These are phyloP conservation scores for Thermomucor indicae-seudaticae DNA, from an alignment of 371 early-diverging fungal genomes.

Conservation along the genomic window DNA sequence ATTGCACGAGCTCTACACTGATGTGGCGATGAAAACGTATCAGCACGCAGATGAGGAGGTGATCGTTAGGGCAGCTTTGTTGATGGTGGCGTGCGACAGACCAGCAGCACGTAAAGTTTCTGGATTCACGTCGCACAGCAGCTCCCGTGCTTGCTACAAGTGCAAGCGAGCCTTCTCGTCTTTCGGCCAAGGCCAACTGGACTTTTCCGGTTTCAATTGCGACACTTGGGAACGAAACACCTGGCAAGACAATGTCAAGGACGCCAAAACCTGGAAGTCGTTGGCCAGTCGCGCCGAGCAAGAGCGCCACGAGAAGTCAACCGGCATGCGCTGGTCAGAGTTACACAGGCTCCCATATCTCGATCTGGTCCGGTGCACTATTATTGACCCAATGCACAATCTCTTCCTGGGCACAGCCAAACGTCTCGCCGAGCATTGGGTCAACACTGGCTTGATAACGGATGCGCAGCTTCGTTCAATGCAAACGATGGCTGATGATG, in stretches of 20 bases:
- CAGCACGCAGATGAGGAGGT: not conserved
- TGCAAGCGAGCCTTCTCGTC: conserved; percentile 1
- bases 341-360: conserved; percentile 9
- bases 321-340: conserved; percentile 7
- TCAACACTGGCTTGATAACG: not conserved
- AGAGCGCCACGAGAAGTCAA: not conserved
- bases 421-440: not conserved
- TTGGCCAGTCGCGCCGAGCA: not conserved
- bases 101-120: conserved; percentile 5
- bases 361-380: conserved; percentile 4
- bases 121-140: conserved; percentile 6
- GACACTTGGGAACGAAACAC: not conserved
- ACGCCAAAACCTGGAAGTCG: not conserved
- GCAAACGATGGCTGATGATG: not conserved
- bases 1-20: not conserved
- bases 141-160: conserved; percentile 2
- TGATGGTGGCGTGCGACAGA: conserved; percentile 6
- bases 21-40: conserved; percentile 1
- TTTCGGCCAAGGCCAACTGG: not conserved
- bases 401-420: conserved; percentile 5
- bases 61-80: conserved; percentile 4
- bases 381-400: conserved; percentile 14
- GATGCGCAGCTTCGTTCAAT: not conserved
- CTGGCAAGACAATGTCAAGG: not conserved
- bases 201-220: conserved; percentile 1